Base-by-base conservation (phyloP, 768 basidiomycete genomes). In the Trichaptum fuscoviolaceum region DNA sequence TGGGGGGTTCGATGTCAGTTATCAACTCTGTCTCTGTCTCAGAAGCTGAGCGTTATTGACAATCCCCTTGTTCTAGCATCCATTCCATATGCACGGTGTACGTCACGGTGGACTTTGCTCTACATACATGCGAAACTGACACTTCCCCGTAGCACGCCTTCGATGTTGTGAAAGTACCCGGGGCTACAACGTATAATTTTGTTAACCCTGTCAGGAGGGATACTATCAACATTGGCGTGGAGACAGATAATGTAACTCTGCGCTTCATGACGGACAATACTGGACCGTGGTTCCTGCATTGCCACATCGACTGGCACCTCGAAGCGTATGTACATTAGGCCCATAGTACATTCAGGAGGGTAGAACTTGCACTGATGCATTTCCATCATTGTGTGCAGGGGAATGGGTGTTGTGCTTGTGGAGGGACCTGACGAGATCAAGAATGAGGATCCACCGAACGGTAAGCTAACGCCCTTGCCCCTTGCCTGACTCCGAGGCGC, bases 181-280 rank as follows among this genome's bases (percentile, higher is more conserved):
- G 75, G 7, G 77, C 72, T 61, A 67, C 70, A 0, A 58, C 59
- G 0, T 79, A 80, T 66, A 85, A 85, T 68, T 84, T 76, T 65
- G 57, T 69, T 15, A 82, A 89, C 71, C 87, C 87, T 0, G 81
- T 84, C 66, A 76, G 76, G 65, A 77, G 86, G 62, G 87, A 89
- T 72, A 85, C 84, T 0, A 81, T 86, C 8, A 71, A 67, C 63
- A 72, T 75, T 9, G 80, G 70, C 34, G 36, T 18, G 7, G 66
- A 66, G n/a, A 73, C 71, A 0, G 83, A 83, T 64, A 79, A 79
- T n/a, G 81, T 83, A 24, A 84, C 84, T 0, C 77, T 92, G 57
- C 83, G 89, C 7, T 91, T 89, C 77, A 74, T 75, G 35, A 88
- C 89, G 0, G 84, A 92, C 71, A 91, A 91, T 74, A 74, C 88